Base-by-base conservation (phyloP, 2,329 filamentous ascomycete genomes). In the Pseudopithomyces chartarum region DNA sequence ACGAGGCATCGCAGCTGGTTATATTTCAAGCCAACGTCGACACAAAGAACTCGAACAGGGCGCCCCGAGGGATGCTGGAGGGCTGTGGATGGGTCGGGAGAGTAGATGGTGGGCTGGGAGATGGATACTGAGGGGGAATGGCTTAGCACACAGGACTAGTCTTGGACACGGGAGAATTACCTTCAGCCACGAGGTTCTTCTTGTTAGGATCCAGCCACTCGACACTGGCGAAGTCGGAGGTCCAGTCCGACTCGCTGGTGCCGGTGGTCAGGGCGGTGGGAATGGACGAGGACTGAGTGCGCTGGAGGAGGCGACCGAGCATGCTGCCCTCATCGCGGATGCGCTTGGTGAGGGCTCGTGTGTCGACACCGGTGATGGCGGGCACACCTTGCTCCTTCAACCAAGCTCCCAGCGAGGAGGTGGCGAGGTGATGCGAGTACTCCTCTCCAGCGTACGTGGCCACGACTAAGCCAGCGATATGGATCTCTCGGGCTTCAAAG, bases 11-110 rank as follows among this genome's bases (percentile, higher is more conserved):
- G 87, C 68, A 99, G 84, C 81, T 99, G 95, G 81, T 98, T 99
- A 81, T 91, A 97, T 80, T 99, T 99, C 83, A 98, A 88, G 76
- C 95, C 95, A 66, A 99, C 94, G 80, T 99, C 95, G 66, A 99
- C 86, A 75, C 92, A 97, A 49, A 98, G 83, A 59, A 99, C 88
- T 73, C 93, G 91, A 57, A 98, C 84, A 48, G 89, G 84, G 67
- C 93, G 90, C 60, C 94, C 95, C 55, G 92, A 96, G 39, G 93
- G 90, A 79, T 97, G 92, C 78, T 91, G 89, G 68, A 96, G 85
- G 61, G 89, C 87, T 68, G 83, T 85, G 56, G 87, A 84, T 33
- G 87, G 79, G 62, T 87, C 86, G 52, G 93, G 92, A 67, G 87
- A 87, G 80, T 94, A 98, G 55, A 97, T 84, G 76, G 92, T 94